Base-by-base conservation (phyloP, 805 yeast species). In the Tetrapisispora namnaoensis region DNA sequence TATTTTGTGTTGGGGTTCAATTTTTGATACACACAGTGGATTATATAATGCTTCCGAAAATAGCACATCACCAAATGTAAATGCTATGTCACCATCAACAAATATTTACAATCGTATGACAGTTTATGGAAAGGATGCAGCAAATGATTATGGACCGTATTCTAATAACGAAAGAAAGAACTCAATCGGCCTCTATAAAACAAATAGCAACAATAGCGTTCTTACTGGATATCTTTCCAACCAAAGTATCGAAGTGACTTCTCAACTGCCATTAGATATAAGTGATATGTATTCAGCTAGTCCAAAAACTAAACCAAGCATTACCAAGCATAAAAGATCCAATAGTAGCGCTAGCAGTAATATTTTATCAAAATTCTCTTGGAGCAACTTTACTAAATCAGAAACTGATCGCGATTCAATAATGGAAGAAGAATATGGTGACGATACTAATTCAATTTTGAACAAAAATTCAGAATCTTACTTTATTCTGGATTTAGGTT, bases 301-400 rank as follows among this genome's bases (percentile, higher is more conserved):
- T 21, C 45, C 45, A 22, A 32, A 27, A 8, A 13, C 40, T 14
- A 40, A 42, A 3, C 18, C 37, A 20, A 36, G 20, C n/a, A 39
- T 46, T 14, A 44, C 42, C 13, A 51, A 42, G 34, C 47, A 43
- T 18, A 49, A 35, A 10, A 30, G 43, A 22, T 45, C 54, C 45
- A 37, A 62, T 54, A 49, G 48, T 20, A 41, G 53, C 60, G n/a
- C 67, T 70, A 36, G 38, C 16, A 13, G 35, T 17, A 43, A 43
- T 2, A 22, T 79, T 86, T 59, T 62, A 44, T 42, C 44, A 13
- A 54, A 56, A 35, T 59, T 62, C 45, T 57, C 72, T 59, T 53
- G 75, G 75, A 53, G 58, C n/a, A 62, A 60, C 9, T 61, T 58
- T 47, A 56, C 48, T 45, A 58, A 61, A 46, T 47, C 52, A 45